A percentile compares a stretch with the other conserved stretches of the same genome.
Evolutionary conservation across 306 rosid species (phyloP).

Genomic region (Sicyos baderoa): DNA sequence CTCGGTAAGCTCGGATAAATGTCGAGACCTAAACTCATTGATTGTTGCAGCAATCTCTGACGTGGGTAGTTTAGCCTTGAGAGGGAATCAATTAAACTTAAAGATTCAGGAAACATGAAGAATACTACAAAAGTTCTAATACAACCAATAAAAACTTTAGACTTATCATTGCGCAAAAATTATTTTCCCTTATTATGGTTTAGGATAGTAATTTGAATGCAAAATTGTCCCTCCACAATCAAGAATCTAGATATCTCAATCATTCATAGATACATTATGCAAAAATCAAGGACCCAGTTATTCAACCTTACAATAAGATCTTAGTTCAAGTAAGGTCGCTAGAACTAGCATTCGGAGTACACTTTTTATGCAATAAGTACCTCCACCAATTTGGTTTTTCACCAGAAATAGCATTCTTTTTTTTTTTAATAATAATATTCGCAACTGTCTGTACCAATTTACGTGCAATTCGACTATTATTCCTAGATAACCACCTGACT

Average conservation of each 20-base stretch:
- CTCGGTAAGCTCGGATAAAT: conserved; percentile 85
- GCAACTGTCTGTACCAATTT: too few relatives aligned
- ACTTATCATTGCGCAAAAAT: not conserved
- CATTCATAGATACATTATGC: too few relatives aligned
- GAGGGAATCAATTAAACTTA: not conserved
- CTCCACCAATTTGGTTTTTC: too few relatives aligned
- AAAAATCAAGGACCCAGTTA: not conserved
- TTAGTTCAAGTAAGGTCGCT: not conserved
- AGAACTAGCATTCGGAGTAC: not conserved
- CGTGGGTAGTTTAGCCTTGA: conserved; percentile 84
- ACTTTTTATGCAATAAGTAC: not conserved
- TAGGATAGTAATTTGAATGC: too few relatives aligned
- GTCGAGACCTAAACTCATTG: conserved; percentile 86
- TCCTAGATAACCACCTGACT: too few relatives aligned
- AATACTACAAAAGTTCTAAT: too few relatives aligned
- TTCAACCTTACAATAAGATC: not conserved
- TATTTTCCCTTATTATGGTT: not conserved
- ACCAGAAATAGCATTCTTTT: too few relatives aligned
- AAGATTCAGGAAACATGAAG: not conserved
- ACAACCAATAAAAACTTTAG: too few relatives aligned
- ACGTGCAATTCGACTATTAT: too few relatives aligned
- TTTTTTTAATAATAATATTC: not conserved
- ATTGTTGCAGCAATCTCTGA: conserved; percentile 89
- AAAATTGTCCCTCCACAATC: too few relatives aligned
- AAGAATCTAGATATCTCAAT: too few relatives aligned